Conservation (phyloP, 2,329 filamentous ascomycete species). For the Geosmithia flava region DNA sequence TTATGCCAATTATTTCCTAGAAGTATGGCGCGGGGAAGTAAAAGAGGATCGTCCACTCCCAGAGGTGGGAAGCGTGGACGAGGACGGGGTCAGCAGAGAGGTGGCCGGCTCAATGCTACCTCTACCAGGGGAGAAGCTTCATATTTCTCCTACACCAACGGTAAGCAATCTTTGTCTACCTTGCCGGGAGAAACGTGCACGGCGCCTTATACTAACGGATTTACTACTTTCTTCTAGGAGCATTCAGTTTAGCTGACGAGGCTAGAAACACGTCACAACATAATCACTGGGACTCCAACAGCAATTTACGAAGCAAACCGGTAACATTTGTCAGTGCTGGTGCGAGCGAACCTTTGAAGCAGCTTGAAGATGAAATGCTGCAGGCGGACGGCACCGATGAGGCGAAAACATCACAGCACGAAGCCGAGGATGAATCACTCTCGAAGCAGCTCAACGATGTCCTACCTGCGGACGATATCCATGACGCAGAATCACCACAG, state of each 20-base stretch:
- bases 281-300: conserved; percentile 25
- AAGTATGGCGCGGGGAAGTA: background rate
- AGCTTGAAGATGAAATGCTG: conserved; percentile 14
- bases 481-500: background rate
- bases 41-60: conserved; percentile 1
- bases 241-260: conserved; percentile 28
- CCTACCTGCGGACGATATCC: background rate
- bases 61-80: conserved; percentile 3
- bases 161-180: background rate
- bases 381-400: background rate
- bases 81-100: background rate
- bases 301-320: conserved; percentile 33
- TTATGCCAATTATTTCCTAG: background rate
- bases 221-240: conserved; percentile 4
- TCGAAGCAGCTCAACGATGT: background rate
- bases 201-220: background rate
- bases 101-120: background rate
- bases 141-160: background rate
- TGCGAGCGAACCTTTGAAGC: conserved; percentile 33
- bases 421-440: background rate
- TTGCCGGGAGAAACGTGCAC: background rate
- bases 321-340: conserved; percentile 43
- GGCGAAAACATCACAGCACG: background rate
- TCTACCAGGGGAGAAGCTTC: background rate
- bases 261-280: conserved; percentile 35